Percentiles rank a stretch among this genome's conserved stretches.
These are phyloP conservation scores for Tulasnella sp. DNA, from an alignment of 768 basidiomycete genomes.

Conservation along the genomic window DNA sequence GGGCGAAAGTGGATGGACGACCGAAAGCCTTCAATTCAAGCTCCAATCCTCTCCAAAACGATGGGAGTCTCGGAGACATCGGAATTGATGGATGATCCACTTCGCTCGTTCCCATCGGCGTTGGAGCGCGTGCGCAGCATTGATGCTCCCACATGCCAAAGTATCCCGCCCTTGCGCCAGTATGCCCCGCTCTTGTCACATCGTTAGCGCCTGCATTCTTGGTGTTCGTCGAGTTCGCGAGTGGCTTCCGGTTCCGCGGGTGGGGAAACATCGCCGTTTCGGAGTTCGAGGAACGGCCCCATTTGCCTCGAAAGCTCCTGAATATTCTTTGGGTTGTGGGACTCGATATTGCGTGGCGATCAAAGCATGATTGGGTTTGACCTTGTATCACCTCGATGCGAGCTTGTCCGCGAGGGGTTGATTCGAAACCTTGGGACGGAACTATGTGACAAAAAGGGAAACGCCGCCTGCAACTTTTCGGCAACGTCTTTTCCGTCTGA, in stretches of 20 bases:
- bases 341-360: neutral
- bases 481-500: neutral
- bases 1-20: neutral
- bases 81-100: constrained; percentile 2
- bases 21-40: neutral
- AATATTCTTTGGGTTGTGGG: too few species aligned
- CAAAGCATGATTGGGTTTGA: neutral
- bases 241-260: neutral
- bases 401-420: too few species aligned
- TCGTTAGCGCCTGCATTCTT: neutral
- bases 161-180: too few species aligned
- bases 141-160: neutral
- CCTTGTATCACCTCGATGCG: neutral
- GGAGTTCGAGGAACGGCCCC: too few species aligned
- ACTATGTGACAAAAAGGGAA: constrained; percentile 1
- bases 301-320: too few species aligned
- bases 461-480: constrained; percentile 1
- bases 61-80: neutral
- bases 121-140: neutral
- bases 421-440: too few species aligned
- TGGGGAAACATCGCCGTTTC: too few species aligned
- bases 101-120: neutral
- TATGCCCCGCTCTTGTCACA: neutral
- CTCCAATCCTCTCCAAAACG: neutral
- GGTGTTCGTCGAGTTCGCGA: neutral